Conservation (phyloP, 257 asterid species). For the Solanum chmielewskii region DNA sequence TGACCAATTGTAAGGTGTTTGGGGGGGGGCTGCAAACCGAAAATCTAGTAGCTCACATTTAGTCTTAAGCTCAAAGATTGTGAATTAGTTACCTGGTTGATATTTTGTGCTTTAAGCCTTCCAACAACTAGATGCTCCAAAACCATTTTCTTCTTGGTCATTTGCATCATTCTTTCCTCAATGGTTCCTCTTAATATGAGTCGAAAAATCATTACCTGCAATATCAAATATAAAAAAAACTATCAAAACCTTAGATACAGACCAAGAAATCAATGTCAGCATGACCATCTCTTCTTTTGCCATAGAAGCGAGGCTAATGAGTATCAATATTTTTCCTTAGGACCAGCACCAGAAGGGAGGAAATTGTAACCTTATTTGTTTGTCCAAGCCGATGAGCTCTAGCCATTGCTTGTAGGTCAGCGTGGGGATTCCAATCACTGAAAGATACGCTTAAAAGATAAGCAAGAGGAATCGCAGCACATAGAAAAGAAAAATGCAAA, state of each 20-base stretch:
- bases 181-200: slow-evolving; percentile 85
- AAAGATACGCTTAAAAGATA: slow-evolving; percentile 7
- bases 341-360: not conserved
- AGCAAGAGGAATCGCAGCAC: not conserved
- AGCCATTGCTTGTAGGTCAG: slow-evolving; percentile 99
- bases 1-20: no score
- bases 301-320: not conserved
- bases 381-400: slow-evolving; percentile 99
- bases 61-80: not conserved
- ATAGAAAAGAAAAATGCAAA: not conserved
- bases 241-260: not conserved
- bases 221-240: not conserved
- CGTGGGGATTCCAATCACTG: slow-evolving; percentile 99
- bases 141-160: slow-evolving; percentile 99
- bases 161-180: slow-evolving; percentile 98
- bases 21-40: no score
- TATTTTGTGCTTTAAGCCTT: slow-evolving; percentile 83
- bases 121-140: slow-evolving; percentile 98
- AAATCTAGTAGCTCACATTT: not conserved
- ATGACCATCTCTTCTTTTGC: not conserved
- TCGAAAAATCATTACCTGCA: slow-evolving; percentile 95
- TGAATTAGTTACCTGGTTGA: slow-evolving; percentile 61
- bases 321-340: not conserved
- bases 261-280: slow-evolving; percentile 3
- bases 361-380: slow-evolving; percentile 70